Evolutionary conservation across 1,284 basidiomycete species (phyloP), one percentile per base, ranked within the genome.

Genomic region (Sparassis latifolia): DNA sequence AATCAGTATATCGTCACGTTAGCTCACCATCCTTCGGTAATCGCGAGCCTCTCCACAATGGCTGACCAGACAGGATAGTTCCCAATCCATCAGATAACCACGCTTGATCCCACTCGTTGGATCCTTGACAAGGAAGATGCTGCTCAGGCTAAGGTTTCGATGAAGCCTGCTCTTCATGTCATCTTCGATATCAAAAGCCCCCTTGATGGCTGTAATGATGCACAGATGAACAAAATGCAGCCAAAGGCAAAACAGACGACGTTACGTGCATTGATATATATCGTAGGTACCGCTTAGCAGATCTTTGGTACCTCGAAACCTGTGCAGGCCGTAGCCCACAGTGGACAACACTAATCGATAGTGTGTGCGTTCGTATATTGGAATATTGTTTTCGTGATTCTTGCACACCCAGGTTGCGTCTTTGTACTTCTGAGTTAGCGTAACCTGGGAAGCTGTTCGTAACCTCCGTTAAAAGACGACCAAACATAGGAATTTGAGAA

Each of bases 291-390:
- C 49, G 12, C 37, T 10, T 3, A 57, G 41, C 5, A 57, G 49
- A 31, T 57, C 55, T 3, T 20, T 2, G 7, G 52, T 41, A 20
- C 52, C 53, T 12, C 3, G 35, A 5, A 53, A 42, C 3, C 41
- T 10, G 4, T 44, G 12, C 5, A 57, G 45, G 29, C 33, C 28
- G 31, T 45, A 55, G 4, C 55, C 55, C 2, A 47, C 55, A 6
- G 39, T 45, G 3, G 28, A n/a, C 27, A 50, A 31, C 1, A 43
- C 31, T 7, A 57, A 20, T 1, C 53, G 47, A 38, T 57, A 55
- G 37, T 49, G 55, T 2, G 30, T 31, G 20, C 20, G 20, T 20
- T 20, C 20, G 20, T 20, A 20, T 20, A 20, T 20, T 20, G 20
- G 20, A 20, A 20, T 20, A 20, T 20, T 20, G 20, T 20, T 20